These are phyloP conservation scores for Taiozyma sp. DNA, from an alignment of 1,139 yeast genomes.

Conservation along the genomic window DNA sequence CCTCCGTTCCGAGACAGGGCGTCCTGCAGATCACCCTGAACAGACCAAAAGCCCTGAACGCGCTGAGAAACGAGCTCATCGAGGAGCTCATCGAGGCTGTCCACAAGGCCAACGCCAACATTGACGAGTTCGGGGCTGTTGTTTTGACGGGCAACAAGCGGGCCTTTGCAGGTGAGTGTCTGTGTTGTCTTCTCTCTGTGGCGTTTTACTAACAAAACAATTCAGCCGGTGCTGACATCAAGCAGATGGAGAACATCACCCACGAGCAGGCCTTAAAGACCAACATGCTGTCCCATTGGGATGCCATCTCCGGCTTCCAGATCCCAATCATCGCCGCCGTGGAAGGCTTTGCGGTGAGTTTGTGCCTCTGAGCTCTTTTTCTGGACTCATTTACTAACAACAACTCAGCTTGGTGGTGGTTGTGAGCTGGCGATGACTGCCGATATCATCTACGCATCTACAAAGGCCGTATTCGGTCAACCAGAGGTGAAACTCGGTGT, in stretches of 20 bases:
- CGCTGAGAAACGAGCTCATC: slow-evolving; percentile 48
- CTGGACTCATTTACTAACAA: neutral
- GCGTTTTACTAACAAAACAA: neutral
- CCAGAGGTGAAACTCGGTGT: slow-evolving; percentile 50
- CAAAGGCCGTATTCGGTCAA: slow-evolving; percentile 46
- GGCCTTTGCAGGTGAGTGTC: slow-evolving; percentile 35
- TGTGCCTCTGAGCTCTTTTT: neutral
- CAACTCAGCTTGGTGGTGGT: slow-evolving; percentile 41
- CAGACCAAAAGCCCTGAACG: slow-evolving; percentile 64
- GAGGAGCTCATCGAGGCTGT: slow-evolving; percentile 38
- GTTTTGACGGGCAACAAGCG: slow-evolving; percentile 41
- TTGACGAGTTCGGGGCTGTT: slow-evolving; percentile 37
- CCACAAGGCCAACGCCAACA: slow-evolving; percentile 32
- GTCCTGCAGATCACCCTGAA: slow-evolving; percentile 52
- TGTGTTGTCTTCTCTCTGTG: neutral
- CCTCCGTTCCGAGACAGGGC: slow-evolving; percentile 35
- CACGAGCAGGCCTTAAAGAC: slow-evolving; percentile 12
- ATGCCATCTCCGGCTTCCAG: slow-evolving; percentile 26
- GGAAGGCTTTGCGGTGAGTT: slow-evolving; percentile 38
- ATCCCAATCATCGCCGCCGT: slow-evolving; percentile 50
- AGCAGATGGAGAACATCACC: slow-evolving; percentile 36
- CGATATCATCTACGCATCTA: slow-evolving; percentile 46
- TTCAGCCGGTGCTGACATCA: slow-evolving; percentile 48
- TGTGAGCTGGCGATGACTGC: slow-evolving; percentile 49
- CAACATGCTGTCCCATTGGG: slow-evolving; percentile 18